These are phyloP conservation scores for Talaromyces sp. DNA, from an alignment of 2,329 filamentous ascomycete species.

Conservation along the genomic window DNA sequence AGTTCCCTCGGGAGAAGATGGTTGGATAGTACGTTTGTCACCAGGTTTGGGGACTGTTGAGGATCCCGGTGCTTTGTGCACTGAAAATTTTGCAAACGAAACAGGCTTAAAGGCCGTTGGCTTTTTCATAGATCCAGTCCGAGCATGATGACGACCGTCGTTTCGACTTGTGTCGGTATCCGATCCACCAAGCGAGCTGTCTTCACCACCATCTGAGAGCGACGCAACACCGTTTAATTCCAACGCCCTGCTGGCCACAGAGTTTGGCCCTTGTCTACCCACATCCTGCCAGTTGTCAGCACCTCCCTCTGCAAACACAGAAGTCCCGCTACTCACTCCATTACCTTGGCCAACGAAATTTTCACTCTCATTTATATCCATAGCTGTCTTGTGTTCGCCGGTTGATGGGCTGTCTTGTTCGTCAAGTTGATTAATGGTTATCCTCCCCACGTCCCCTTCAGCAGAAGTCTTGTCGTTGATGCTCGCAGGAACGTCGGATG, in stretches of 20 bases:
- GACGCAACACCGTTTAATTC: conserved; percentile 37
- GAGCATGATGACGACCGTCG: conserved; percentile 41
- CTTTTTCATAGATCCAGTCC: conserved; percentile 55
- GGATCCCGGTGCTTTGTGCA: conserved; percentile 58
- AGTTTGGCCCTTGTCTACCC: conserved; percentile 20
- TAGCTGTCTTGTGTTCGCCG: conserved; percentile 18
- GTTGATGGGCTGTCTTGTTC: conserved; percentile 23
- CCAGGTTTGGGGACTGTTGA: conserved; percentile 46
- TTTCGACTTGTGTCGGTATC: conserved; percentile 60
- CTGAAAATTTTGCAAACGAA: conserved; percentile 62
- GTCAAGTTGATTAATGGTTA: conserved; percentile 35
- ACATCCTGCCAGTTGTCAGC: conserved; percentile 11
- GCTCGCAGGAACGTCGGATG: conserved; percentile 63
- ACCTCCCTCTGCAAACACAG: neutral
- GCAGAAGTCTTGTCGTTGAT: conserved; percentile 51
- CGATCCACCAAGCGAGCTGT: conserved; percentile 48
- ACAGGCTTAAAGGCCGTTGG: conserved; percentile 61
- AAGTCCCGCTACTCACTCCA: conserved; percentile 25
- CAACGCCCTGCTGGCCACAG: conserved; percentile 32
- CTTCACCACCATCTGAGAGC: conserved; percentile 33
- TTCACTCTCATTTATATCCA: conserved; percentile 19
- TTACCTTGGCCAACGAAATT: conserved; percentile 21
- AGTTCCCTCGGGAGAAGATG: neutral
- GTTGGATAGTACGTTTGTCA: conserved; percentile 48
- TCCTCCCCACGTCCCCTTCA: conserved; percentile 45